Evolutionary conservation across 768 basidiomycete species (phyloP).

Genomic region (Rhizopogon vesiculosus): DNA sequence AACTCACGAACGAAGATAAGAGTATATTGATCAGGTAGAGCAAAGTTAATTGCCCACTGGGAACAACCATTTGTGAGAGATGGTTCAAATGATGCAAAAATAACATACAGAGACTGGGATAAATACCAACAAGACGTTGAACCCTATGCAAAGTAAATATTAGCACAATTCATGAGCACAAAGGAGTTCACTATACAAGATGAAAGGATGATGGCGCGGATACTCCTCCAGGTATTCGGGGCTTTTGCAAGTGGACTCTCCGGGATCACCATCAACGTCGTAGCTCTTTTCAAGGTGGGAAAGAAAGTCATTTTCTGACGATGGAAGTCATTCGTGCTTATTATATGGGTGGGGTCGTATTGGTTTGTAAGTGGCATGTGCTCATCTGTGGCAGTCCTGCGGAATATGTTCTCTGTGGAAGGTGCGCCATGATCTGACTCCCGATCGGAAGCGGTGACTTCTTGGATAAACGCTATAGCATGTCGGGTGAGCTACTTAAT

Average conservation of each 20-base stretch:
- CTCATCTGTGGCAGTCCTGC: not conserved
- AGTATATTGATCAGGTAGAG: constrained; percentile 45
- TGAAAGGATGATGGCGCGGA: constrained; percentile 47
- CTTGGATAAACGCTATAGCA: no score
- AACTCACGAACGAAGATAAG: constrained; percentile 69
- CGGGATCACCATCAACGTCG: constrained; percentile 31
- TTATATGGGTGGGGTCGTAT: not conserved
- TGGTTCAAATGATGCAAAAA: not conserved
- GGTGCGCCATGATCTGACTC: not conserved
- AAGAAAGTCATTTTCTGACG: constrained; percentile 4
- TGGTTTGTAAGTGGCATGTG: not conserved
- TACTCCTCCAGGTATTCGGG: constrained; percentile 41
- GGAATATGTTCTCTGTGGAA: not conserved
- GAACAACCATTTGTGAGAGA: constrained; percentile 1
- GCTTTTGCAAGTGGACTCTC: constrained; percentile 31
- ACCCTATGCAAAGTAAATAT: constrained; percentile 34
- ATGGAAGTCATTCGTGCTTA: not conserved
- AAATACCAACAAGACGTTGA: constrained; percentile 67
- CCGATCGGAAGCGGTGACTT: no score
- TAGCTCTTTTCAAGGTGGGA: constrained; percentile 14
- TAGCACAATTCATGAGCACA: not conserved
- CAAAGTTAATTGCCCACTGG: constrained; percentile 74
- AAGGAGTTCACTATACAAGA: constrained; percentile 45
- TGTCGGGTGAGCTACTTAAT: no score
- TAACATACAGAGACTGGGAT: constrained; percentile 63